These are phyloP conservation scores for Chaetomium tenue DNA, from an alignment of 495 filamentous ascomycete species.

Conservation along the genomic window DNA sequence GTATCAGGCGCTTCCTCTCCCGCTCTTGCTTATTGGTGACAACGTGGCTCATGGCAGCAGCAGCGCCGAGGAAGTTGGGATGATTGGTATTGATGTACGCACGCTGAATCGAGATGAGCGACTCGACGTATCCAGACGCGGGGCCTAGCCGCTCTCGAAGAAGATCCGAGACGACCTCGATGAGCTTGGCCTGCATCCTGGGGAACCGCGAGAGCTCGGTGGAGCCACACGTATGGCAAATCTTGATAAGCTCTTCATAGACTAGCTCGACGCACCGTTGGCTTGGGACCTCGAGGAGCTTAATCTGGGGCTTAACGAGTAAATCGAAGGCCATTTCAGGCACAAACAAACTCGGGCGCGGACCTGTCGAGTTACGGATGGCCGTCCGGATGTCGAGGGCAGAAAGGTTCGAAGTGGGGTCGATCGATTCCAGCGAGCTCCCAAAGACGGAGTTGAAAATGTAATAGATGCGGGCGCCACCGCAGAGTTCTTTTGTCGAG, in stretches of 20 bases:
- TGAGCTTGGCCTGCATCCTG: slow-evolving; percentile 91
- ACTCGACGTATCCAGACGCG: slow-evolving; percentile 86
- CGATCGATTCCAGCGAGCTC: slow-evolving; percentile 92
- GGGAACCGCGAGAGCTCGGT: slow-evolving; percentile 90
- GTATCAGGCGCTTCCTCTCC: slow-evolving; percentile 73
- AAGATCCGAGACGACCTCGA: slow-evolving; percentile 96
- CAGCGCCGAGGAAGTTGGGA: slow-evolving; percentile 95
- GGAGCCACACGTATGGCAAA: slow-evolving; percentile 97
- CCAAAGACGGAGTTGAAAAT: slow-evolving; percentile 99
- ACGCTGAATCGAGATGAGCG: slow-evolving; percentile 92
- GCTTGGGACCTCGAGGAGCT: slow-evolving; percentile 90
- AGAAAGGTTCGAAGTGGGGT: slow-evolving; percentile 91
- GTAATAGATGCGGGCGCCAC: slow-evolving; percentile 96
- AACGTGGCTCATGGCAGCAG: slow-evolving; percentile 96
- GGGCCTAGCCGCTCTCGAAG: slow-evolving; percentile 89
- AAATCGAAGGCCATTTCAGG: slow-evolving; percentile 97
- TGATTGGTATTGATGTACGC: slow-evolving; percentile 99
- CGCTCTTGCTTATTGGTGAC: slow-evolving; percentile 91
- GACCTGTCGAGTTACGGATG: slow-evolving; percentile 96
- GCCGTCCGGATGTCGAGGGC: slow-evolving; percentile 97
- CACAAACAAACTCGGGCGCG: slow-evolving; percentile 91
- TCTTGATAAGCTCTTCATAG: slow-evolving; percentile 99
- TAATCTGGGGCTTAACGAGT: slow-evolving; percentile 97
- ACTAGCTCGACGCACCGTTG: slow-evolving; percentile 97
- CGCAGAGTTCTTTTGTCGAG: slow-evolving; percentile 96